Evolutionary conservation across 768 basidiomycete genomes (phyloP).

Genomic region (Lactarius sp.): DNA sequence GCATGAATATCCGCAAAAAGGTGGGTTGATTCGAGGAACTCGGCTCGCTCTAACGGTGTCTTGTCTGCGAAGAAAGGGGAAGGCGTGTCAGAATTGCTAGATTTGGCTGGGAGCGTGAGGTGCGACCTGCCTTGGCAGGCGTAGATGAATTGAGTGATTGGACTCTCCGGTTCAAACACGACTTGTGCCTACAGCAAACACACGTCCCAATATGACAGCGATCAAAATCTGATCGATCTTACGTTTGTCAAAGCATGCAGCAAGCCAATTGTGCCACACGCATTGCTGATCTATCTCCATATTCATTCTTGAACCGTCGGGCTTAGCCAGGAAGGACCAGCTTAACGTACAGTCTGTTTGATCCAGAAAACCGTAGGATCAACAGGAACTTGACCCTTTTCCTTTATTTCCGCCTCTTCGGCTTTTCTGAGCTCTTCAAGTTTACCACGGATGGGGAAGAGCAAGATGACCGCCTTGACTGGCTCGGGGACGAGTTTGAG

Average conservation of each 20-base stretch:
- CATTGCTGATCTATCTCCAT: conserved; percentile 31
- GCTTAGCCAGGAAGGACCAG: not conserved
- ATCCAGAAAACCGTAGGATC: conserved; percentile 77
- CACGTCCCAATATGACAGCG: conserved; percentile 32
- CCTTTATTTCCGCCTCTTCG: conserved; percentile 55
- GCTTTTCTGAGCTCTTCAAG: conserved; percentile 46
- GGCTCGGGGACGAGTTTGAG: conserved; percentile 65
- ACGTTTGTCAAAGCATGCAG: conserved; percentile 65
- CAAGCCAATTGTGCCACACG: conserved; percentile 32
- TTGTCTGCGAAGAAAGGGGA: conserved; percentile 40
- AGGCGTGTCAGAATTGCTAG: not conserved
- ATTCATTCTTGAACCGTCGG: not conserved
- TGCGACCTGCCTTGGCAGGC: conserved; percentile 48
- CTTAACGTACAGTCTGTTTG: conserved; percentile 71
- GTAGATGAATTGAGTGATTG: conserved; percentile 63
- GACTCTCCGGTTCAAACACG: conserved; percentile 48
- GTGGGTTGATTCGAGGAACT: conserved; percentile 66
- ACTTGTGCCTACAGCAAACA: conserved; percentile 41
- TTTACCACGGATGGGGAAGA: conserved; percentile 67
- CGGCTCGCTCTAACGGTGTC: conserved; percentile 67
- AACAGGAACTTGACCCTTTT: conserved; percentile 42
- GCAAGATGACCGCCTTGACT: conserved; percentile 76
- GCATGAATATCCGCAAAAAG: conserved; percentile 78
- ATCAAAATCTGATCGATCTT: conserved; percentile 27
- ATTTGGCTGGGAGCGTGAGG: not conserved